A percentile compares a stretch with the other conserved stretches of the same genome.
Conservation (phyloP, 1,284 basidiomycete genomes). For the Inonotus obliquus region DNA sequence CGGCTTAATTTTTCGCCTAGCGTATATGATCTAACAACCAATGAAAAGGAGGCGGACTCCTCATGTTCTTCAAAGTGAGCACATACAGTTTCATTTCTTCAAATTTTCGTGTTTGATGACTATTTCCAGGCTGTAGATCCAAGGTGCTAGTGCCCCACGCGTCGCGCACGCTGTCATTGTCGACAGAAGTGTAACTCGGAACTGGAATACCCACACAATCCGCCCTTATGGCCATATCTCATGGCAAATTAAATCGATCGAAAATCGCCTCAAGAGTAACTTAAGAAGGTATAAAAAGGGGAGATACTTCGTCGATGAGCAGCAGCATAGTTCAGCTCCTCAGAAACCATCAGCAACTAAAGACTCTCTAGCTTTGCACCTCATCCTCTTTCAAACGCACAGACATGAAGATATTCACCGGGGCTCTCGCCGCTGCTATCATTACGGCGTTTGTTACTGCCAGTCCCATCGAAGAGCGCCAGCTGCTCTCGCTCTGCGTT, state of each 20-base stretch:
- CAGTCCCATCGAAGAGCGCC: conserved; percentile 1
- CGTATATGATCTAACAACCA: background rate
- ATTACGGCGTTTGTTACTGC: background rate
- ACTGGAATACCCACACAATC: background rate
- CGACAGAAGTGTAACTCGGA: background rate
- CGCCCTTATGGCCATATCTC: background rate
- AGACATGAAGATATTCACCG: background rate
- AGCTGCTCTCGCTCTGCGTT: background rate
- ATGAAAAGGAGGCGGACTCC: background rate
- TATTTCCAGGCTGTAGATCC: background rate
- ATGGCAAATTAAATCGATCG: background rate
- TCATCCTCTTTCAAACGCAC: background rate
- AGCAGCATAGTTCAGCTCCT: background rate
- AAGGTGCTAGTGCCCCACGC: background rate
- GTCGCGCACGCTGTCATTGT: background rate
- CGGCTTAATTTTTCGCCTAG: background rate
- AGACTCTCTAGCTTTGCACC: background rate
- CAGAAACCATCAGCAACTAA: background rate
- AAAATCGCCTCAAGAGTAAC: background rate
- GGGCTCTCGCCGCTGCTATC: background rate
- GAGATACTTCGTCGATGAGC: background rate
- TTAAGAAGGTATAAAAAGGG: background rate
- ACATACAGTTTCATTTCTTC: background rate
- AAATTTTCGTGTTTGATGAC: background rate
- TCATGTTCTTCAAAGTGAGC: background rate